Conservation (phyloP, 2,329 filamentous ascomycete genomes). For the Fusarium sp. region DNA sequence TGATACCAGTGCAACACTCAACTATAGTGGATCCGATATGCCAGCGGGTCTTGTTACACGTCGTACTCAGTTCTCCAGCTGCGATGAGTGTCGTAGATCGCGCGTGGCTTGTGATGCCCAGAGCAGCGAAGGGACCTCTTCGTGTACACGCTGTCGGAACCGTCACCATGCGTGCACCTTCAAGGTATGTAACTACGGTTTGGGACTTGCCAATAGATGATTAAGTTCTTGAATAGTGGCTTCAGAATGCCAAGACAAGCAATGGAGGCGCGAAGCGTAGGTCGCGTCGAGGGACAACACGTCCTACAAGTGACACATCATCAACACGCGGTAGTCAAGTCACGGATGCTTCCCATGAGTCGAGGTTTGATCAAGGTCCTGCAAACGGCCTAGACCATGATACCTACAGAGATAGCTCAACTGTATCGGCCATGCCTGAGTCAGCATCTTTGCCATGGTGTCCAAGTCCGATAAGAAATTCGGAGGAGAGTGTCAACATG, state of each 20-base stretch:
- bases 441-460: background rate
- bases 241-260: conserved; percentile 39
- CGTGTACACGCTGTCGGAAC: conserved; percentile 70
- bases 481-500: background rate
- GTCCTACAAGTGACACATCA: conserved; percentile 23
- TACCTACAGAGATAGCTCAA: background rate
- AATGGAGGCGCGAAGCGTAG: conserved; percentile 23
- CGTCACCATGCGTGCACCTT: conserved; percentile 47
- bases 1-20: background rate
- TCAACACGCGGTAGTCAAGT: conserved; percentile 8
- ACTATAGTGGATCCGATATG: conserved; percentile 21
- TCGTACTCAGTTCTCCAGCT: conserved; percentile 53
- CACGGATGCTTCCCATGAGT: background rate
- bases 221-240: conserved; percentile 36
- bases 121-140: conserved; percentile 67
- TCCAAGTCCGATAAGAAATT: background rate
- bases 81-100: conserved; percentile 49
- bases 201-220: background rate
- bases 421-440: background rate
- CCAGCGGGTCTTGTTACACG: conserved; percentile 36
- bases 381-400: background rate
- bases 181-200: conserved; percentile 32
- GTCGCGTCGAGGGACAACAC: conserved; percentile 23
- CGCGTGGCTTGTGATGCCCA: conserved; percentile 49
- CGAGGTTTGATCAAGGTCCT: background rate